A percentile compares a stretch with the other conserved stretches of the same genome.
These are phyloP conservation scores for Fusarium mangiferae DNA, from an alignment of 2,329 filamentous ascomycete species.

Conservation along the genomic window DNA sequence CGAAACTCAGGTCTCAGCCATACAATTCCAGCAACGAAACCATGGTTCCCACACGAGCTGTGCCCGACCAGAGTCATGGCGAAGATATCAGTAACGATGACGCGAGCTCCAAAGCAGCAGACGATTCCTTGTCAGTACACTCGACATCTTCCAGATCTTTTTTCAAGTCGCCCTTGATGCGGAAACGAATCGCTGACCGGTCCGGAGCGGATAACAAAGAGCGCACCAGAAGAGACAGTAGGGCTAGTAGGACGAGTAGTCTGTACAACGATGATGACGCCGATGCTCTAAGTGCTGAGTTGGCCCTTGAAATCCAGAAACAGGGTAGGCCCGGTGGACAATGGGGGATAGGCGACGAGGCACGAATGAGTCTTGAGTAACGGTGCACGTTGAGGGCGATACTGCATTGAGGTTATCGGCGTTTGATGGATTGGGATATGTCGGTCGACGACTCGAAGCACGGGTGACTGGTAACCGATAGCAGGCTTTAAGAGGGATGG, in stretches of 20 bases:
- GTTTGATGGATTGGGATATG: constrained; percentile 51
- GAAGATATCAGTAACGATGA: constrained; percentile 44
- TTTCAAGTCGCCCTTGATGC: constrained; percentile 54
- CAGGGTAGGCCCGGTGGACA: constrained; percentile 65
- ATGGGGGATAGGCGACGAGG: constrained; percentile 87
- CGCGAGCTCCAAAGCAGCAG: constrained; percentile 46
- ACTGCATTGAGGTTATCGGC: constrained; percentile 23
- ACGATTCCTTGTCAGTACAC: constrained; percentile 58
- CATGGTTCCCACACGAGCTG: constrained; percentile 46
- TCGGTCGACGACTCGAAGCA: not conserved
- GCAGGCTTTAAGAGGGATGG: constrained; percentile 7
- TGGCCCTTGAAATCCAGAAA: constrained; percentile 65
- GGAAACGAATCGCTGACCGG: constrained; percentile 54
- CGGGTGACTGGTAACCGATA: not conserved
- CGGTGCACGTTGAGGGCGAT: constrained; percentile 8
- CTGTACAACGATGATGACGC: constrained; percentile 56
- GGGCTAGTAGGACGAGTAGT: constrained; percentile 57
- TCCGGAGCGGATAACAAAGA: constrained; percentile 50
- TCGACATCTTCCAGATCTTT: constrained; percentile 61
- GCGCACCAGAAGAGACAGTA: constrained; percentile 53
- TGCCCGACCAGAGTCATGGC: constrained; percentile 38
- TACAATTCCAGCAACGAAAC: constrained; percentile 53
- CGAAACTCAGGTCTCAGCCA: constrained; percentile 40
- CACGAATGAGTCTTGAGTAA: constrained; percentile 80
- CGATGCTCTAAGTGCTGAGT: constrained; percentile 54